These are phyloP conservation scores for Lactarius quietus DNA, from an alignment of 768 basidiomycete species.

Conservation along the genomic window DNA sequence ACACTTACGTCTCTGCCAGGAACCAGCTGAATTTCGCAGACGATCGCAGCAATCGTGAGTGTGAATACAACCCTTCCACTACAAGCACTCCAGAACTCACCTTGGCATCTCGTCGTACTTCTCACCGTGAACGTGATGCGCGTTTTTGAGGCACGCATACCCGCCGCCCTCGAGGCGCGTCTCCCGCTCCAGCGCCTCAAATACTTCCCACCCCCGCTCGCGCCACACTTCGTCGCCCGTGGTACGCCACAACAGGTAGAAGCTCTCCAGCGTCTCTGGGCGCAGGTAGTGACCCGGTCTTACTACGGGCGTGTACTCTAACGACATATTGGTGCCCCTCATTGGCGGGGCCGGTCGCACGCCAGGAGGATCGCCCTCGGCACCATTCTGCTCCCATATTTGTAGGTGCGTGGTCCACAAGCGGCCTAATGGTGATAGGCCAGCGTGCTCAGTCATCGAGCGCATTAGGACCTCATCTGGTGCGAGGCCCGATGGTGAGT, in stretches of 20 bases:
- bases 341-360: not conserved
- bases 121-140: conserved; percentile 40
- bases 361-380: conserved; percentile 18
- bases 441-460: not conserved
- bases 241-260: conserved; percentile 67
- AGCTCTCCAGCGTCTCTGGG: conserved; percentile 71
- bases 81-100: conserved; percentile 38
- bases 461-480: conserved; percentile 52
- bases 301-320: conserved; percentile 55
- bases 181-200: conserved; percentile 58
- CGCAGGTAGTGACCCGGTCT: conserved; percentile 53
- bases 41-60: conserved; percentile 1
- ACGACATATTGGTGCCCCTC: not conserved
- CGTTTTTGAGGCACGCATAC: conserved; percentile 56
- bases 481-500: conserved; percentile 64
- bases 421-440: not conserved
- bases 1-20: conserved; percentile 48
- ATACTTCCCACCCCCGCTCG: conserved; percentile 66
- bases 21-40: conserved; percentile 41
- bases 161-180: conserved; percentile 51
- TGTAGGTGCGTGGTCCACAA: conserved; percentile 22
- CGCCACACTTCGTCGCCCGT: conserved; percentile 70
- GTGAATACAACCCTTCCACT: not conserved
- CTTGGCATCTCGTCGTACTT: conserved; percentile 65
- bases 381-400: conserved; percentile 24